Conservation (phyloP, 2,329 filamentous ascomycete genomes). For the Colletotrichum brevisporum region DNA sequence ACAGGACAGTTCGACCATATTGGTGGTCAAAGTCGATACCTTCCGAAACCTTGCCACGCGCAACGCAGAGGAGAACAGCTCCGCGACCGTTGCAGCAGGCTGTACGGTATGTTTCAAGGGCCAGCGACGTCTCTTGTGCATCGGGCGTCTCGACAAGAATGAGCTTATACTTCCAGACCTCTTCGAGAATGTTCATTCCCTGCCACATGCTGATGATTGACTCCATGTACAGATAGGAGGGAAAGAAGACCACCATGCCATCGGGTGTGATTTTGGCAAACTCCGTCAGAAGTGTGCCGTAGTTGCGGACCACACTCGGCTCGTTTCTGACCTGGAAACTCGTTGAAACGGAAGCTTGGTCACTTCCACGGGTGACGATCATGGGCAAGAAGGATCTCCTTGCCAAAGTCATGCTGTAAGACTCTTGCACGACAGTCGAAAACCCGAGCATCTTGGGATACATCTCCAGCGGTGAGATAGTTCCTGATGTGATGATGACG, state of each 20-base stretch:
- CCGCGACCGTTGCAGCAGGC: conserved; percentile 98
- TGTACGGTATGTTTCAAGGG: conserved; percentile 95
- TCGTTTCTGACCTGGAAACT: conserved; percentile 97
- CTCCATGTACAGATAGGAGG: conserved; percentile 99
- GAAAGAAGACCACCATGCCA: conserved; percentile 99
- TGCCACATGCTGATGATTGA: conserved; percentile 99
- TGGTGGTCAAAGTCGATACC: conserved; percentile 99
- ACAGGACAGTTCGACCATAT: conserved; percentile 94
- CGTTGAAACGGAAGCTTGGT: conserved; percentile 93
- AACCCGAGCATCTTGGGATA: conserved; percentile 99
- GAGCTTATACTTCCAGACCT: conserved; percentile 99
- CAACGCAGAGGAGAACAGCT: conserved; percentile 93
- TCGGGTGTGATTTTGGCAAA: conserved; percentile 97
- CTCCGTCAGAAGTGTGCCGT: conserved; percentile 92
- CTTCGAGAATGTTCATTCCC: conserved; percentile 96
- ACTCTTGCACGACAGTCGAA: conserved; percentile 92
- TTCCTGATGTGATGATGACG: conserved; percentile 98
- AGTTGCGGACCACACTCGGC: conserved; percentile 96
- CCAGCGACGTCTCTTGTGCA: conserved; percentile 95
- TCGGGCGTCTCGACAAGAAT: conserved; percentile 98
- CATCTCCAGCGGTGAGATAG: conserved; percentile 97
- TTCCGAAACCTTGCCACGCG: conserved; percentile 96
- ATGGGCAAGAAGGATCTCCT: conserved; percentile 96
- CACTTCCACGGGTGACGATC: conserved; percentile 95
- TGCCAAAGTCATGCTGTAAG: conserved; percentile 96